Conservation (phyloP, 2,329 filamentous ascomycete species). For the Decorospora gaudefroyi region DNA sequence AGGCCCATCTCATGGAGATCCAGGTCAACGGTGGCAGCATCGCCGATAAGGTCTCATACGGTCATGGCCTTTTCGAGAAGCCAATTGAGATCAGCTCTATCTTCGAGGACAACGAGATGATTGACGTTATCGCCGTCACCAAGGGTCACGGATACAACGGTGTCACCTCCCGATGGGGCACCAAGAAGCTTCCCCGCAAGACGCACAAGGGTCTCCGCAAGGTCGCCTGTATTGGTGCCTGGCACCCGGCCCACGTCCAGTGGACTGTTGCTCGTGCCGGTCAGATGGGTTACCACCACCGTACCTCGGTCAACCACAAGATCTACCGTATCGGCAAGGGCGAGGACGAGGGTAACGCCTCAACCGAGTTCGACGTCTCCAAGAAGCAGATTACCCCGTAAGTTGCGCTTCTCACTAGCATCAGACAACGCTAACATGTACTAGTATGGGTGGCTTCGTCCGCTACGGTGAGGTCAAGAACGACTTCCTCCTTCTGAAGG, state of each 20-base stretch:
- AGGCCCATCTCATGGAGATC: slow-evolving; percentile 99
- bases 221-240: slow-evolving; percentile 99
- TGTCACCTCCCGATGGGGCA: slow-evolving; percentile 98
- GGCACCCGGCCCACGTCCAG: slow-evolving; percentile 99
- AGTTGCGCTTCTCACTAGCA: slow-evolving; percentile 52
- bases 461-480: slow-evolving; percentile 99
- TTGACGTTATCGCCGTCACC: slow-evolving; percentile 98
- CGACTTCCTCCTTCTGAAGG: slow-evolving; percentile 98
- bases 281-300: slow-evolving; percentile 99
- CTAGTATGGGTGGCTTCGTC: slow-evolving; percentile 97
- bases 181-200: slow-evolving; percentile 99
- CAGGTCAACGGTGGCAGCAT: slow-evolving; percentile 98
- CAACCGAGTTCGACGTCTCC: slow-evolving; percentile 93
- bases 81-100: slow-evolving; percentile 87
- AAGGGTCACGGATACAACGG: slow-evolving; percentile 99
- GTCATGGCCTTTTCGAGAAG: slow-evolving; percentile 98
- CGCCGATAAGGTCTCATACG: slow-evolving; percentile 96
- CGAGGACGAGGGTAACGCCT: slow-evolving; percentile 85
- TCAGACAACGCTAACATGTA: slow-evolving; percentile 45
- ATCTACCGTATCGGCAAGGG: slow-evolving; percentile 98
- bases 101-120: slow-evolving; percentile 99
- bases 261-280: slow-evolving; percentile 99
- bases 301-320: slow-evolving; percentile 99
- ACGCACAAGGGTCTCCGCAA: slow-evolving; percentile 99
- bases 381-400: slow-evolving; percentile 99